These are phyloP conservation scores for Xanthoconium separans DNA, from an alignment of 1,284 basidiomycete species.

Conservation along the genomic window DNA sequence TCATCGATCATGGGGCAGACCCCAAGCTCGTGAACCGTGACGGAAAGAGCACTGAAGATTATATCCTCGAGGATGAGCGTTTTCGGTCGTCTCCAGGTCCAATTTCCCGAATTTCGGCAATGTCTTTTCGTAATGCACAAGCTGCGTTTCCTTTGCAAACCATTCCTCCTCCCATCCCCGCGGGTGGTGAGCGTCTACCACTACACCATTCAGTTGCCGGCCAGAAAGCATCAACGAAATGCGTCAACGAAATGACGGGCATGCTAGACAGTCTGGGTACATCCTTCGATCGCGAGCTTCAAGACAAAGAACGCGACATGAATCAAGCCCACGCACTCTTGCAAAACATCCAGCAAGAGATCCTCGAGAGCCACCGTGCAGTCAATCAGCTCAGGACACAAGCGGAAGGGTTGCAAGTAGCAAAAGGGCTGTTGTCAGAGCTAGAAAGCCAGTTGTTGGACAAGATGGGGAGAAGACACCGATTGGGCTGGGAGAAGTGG, in stretches of 20 bases:
- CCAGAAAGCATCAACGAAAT: conserved; percentile 83
- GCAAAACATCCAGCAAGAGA: conserved; percentile 88
- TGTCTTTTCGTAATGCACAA: conserved; percentile 70
- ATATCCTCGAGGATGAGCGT: conserved; percentile 97
- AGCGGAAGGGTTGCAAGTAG: conserved; percentile 67
- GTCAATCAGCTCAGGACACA: conserved; percentile 71
- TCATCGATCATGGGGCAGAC: conserved; percentile 96
- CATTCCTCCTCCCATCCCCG: conserved; percentile 41
- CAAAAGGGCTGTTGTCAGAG: conserved; percentile 57
- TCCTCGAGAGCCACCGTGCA: conserved; percentile 81
- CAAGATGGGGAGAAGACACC: conserved; percentile 80
- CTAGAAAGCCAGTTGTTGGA: conserved; percentile 67
- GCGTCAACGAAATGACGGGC: conserved; percentile 80
- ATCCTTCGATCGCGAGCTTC: conserved; percentile 92
- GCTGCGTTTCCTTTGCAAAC: conserved; percentile 38
- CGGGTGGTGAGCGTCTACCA: conserved; percentile 61
- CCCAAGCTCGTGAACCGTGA: conserved; percentile 96
- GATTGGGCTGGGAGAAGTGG: conserved; percentile 92
- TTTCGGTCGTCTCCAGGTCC: conserved; percentile 89
- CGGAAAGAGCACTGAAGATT: conserved; percentile 97
- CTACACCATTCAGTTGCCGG: conserved; percentile 88
- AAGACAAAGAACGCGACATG: conserved; percentile 90
- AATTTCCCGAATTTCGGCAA: conserved; percentile 57
- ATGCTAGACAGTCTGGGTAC: conserved; percentile 89
- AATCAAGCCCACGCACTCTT: conserved; percentile 89